These are phyloP conservation scores for Flaveria ramosissima DNA, from an alignment of 129 eudicot genomes.

Conservation along the genomic window DNA sequence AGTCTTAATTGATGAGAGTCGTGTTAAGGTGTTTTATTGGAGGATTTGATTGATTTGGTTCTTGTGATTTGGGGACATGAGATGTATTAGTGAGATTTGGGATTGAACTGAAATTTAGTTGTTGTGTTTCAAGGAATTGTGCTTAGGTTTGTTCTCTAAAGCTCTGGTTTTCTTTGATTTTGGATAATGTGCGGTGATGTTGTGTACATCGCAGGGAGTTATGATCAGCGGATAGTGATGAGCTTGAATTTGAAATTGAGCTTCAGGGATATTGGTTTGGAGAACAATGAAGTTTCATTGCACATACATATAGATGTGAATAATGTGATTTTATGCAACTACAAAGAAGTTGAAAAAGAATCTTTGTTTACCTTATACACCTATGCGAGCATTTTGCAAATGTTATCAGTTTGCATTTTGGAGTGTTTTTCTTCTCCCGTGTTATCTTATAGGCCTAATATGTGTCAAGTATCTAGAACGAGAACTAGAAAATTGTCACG, in stretches of 20 bases:
- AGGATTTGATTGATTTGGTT: not conserved
- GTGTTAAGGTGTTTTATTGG: not conserved
- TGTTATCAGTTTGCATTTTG: not conserved
- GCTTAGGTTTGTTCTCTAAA: no score
- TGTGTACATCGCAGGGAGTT: no score
- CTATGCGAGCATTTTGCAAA: not conserved
- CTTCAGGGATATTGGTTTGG: no score
- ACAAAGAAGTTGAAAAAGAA: not conserved
- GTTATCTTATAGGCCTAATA: not conserved
- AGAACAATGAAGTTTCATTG: not conserved
- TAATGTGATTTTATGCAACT: not conserved
- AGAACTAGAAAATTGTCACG: not conserved
- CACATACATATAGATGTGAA: not conserved
- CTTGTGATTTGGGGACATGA: not conserved
- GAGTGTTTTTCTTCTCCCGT: not conserved
- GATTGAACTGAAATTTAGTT: not conserved
- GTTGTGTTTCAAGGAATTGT: no score
- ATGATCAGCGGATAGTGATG: no score
- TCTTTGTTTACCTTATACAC: not conserved
- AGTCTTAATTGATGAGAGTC: not conserved
- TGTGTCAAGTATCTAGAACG: not conserved
- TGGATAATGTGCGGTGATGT: no score
- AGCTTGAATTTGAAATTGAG: no score
- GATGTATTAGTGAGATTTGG: not conserved
- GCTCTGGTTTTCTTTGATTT: no score